phyloP scores from a whole-genome alignment of 768 basidiomycete species.

The Russula sp. region DNA sequence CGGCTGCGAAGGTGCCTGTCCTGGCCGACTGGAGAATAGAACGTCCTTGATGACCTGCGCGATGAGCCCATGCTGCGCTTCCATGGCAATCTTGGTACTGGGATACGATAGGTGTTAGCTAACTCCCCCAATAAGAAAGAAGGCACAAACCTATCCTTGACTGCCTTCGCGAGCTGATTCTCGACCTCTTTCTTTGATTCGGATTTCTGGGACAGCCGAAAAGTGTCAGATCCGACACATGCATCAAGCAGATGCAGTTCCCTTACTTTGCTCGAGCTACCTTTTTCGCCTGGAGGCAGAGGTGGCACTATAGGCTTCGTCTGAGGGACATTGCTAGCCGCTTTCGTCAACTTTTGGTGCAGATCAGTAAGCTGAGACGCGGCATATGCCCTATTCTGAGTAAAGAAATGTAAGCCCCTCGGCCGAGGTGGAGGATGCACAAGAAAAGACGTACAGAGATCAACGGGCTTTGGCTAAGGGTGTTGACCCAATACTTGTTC shows the following conservation, averaged over 20 bases:
- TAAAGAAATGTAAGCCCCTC: background rate
- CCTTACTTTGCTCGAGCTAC: constrained; percentile 49
- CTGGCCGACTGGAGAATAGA: constrained; percentile 65
- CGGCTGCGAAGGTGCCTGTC: constrained; percentile 23
- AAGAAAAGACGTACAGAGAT: constrained; percentile 63
- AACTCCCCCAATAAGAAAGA: constrained; percentile 1
- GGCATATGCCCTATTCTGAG: constrained; percentile 91
- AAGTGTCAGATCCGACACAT: constrained; percentile 3
- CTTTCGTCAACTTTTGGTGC: constrained; percentile 82
- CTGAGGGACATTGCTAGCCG: constrained; percentile 52
- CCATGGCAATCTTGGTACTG: constrained; percentile 85
- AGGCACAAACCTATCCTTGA: constrained; percentile 67
- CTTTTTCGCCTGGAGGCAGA: constrained; percentile 48
- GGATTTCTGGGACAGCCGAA: constrained; percentile 40
- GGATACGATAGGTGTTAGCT: background rate
- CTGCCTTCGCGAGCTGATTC: constrained; percentile 81
- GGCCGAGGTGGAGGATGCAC: background rate
- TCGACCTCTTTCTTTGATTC: constrained; percentile 81
- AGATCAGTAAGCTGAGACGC: constrained; percentile 89
- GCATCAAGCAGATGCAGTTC: background rate
- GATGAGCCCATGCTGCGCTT: constrained; percentile 92
- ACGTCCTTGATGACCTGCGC: constrained; percentile 92
- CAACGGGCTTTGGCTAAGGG: constrained; percentile 87
- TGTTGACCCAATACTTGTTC: constrained; percentile 99
- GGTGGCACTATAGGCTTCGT: constrained; percentile 52